Conservation (phyloP, 768 basidiomycete genomes). For the Boletus sp. region DNA sequence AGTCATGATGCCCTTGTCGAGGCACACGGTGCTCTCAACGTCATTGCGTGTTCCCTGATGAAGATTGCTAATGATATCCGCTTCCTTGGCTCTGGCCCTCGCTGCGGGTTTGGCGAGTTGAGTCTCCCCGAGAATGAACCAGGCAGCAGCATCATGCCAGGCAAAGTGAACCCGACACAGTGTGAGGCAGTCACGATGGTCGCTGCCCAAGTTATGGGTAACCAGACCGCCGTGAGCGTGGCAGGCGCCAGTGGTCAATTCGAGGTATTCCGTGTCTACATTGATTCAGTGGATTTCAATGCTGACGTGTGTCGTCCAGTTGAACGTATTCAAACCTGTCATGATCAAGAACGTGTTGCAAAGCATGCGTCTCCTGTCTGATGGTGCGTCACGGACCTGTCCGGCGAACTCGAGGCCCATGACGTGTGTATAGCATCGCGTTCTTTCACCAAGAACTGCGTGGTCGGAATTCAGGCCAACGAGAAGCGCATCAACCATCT, state of each 20-base stretch:
- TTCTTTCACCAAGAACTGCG: conserved; percentile 96
- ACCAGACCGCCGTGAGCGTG: conserved; percentile 89
- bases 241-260: conserved; percentile 97
- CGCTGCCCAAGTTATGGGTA: conserved; percentile 97
- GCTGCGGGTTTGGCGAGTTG: conserved; percentile 95
- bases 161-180: conserved; percentile 99
- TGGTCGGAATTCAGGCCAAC: conserved; percentile 95
- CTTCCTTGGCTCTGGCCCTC: conserved; percentile 95
- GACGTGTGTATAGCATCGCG: conserved; percentile 56
- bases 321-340: conserved; percentile 99
- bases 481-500: conserved; percentile 88
- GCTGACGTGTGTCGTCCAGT: conserved; percentile 39
- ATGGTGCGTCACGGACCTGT: conserved; percentile 53
- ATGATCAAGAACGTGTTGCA: conserved; percentile 98
- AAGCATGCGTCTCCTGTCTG: conserved; percentile 89
- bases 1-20: conserved; percentile 98
- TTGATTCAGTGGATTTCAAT: conserved; percentile 3
- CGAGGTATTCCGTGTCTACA: conserved; percentile 59
- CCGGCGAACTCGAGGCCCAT: conserved; percentile 2
- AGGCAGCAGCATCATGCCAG: conserved; percentile 99
- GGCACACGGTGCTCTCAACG: conserved; percentile 94
- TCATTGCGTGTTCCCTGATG: conserved; percentile 95
- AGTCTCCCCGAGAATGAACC: conserved; percentile 97
- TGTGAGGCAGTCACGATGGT: conserved; percentile 99
- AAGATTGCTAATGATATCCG: conserved; percentile 99